These are phyloP conservation scores for Blastocystis sp. DNA, from an alignment of 352 stramenopile species.

Conservation along the genomic window DNA sequence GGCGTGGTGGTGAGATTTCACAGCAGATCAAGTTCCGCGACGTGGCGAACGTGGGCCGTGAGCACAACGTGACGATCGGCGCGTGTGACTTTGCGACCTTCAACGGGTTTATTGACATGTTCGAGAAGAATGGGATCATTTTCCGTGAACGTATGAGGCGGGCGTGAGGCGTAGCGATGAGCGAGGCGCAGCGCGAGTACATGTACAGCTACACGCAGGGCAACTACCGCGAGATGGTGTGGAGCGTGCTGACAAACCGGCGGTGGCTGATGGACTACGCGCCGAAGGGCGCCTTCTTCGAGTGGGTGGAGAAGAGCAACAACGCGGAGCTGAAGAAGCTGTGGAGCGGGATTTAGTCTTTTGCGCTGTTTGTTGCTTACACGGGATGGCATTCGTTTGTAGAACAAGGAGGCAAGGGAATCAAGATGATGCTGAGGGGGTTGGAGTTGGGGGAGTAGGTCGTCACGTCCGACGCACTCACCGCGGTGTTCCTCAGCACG, in stretches of 20 bases:
- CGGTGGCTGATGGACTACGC: conserved; percentile 20
- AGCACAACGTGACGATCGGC: conserved; percentile 53
- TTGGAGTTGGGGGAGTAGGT: too few relatives aligned
- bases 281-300: conserved; percentile 5
- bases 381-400: too few relatives aligned
- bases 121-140: conserved; percentile 44
- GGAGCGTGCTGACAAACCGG: background rate
- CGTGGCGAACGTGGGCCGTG: conserved; percentile 13
- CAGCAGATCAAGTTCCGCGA: conserved; percentile 34
- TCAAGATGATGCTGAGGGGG: too few relatives aligned
- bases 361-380: background rate
- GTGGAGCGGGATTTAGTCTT: conserved; percentile 2
- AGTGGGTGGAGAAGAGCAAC: conserved; percentile 11
- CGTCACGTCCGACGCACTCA: too few relatives aligned
- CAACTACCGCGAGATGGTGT: conserved; percentile 49
- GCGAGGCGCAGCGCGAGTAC: conserved; percentile 28
- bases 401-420: too few relatives aligned
- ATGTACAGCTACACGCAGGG: conserved; percentile 41
- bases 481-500: too few relatives aligned
- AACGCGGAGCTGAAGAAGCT: conserved; percentile 1
- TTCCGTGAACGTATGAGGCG: background rate
- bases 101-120: conserved; percentile 40
- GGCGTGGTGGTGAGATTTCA: background rate
- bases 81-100: conserved; percentile 3
- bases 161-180: conserved; percentile 42